Percentiles rank a stretch among this genome's conserved stretches.
phyloP scores from a whole-genome alignment of 176 grass and related monocot genomes.

The Alopecurus myosuroides region DNA sequence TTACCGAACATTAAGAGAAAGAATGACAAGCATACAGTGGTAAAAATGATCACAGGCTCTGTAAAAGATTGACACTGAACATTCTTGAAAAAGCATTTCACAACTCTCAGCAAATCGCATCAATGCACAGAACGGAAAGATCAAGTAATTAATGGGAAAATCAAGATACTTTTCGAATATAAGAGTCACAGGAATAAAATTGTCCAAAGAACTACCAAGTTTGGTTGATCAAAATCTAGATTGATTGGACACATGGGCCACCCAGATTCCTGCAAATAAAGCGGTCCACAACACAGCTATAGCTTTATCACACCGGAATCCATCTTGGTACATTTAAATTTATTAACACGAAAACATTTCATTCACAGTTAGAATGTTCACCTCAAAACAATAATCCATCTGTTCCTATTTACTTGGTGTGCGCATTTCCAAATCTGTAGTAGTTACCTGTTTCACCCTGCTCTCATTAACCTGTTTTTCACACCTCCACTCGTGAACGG shows the following conservation, averaged over 20 bases:
- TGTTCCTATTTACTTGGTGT: no score
- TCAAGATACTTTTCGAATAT: not conserved
- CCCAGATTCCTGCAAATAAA: not conserved
- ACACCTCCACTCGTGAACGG: no score
- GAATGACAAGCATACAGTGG: not conserved
- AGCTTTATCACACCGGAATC: not conserved
- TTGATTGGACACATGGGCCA: not conserved
- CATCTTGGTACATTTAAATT: not conserved
- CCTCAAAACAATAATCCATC: not conserved
- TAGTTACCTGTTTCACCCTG: no score
- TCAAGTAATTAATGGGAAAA: not conserved
- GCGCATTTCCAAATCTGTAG: no score
- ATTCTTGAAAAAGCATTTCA: slow-evolving; percentile 14
- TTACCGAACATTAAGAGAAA: not conserved
- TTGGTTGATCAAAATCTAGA: not conserved
- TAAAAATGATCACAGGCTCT: not conserved
- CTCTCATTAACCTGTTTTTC: no score
- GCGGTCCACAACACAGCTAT: not conserved
- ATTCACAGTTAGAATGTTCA: not conserved
- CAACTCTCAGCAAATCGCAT: not conserved
- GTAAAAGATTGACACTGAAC: not conserved
- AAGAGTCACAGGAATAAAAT: not conserved
- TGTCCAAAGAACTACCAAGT: not conserved
- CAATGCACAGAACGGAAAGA: not conserved
- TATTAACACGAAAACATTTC: not conserved